Evolutionary conservation across 1,284 basidiomycete genomes (phyloP).

Genomic region (Naganishia sp.): DNA sequence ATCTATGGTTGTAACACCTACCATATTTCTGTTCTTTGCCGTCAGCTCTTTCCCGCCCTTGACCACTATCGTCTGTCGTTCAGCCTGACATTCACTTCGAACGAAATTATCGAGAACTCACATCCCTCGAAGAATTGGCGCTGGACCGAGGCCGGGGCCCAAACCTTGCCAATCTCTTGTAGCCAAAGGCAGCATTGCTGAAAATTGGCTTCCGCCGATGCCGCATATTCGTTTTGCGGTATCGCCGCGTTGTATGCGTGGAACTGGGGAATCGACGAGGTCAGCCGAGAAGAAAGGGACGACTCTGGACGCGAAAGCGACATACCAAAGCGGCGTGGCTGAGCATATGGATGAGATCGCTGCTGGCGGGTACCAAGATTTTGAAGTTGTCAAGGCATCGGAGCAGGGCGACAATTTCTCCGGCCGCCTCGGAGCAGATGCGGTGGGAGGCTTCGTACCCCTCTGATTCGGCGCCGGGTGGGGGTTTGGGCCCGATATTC

Average conservation of each 20-base stretch:
- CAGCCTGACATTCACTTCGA: no score
- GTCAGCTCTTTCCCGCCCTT: slow-evolving; percentile 42
- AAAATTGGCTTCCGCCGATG: slow-evolving; percentile 44
- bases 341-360: slow-evolving; percentile 49
- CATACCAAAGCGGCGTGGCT: slow-evolving; percentile 46
- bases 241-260: slow-evolving; percentile 34
- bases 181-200: slow-evolving; percentile 51
- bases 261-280: slow-evolving; percentile 35
- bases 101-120: slow-evolving; percentile 34
- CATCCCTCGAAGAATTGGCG: slow-evolving; percentile 50
- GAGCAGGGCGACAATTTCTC: slow-evolving; percentile 44
- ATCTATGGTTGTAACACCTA: neutral
- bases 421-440: slow-evolving; percentile 46
- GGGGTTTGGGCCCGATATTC: slow-evolving; percentile 39
- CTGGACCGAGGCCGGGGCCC: slow-evolving; percentile 49
- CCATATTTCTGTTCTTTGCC: slow-evolving; percentile 7
- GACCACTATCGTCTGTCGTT: slow-evolving; percentile 38
- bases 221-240: slow-evolving; percentile 36
- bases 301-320: no score
- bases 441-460: slow-evolving; percentile 34
- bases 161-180: slow-evolving; percentile 44
- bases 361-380: slow-evolving; percentile 43
- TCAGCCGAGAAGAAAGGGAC: slow-evolving; percentile 39
- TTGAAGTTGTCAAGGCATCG: slow-evolving; percentile 42
- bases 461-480: slow-evolving; percentile 10